phyloP scores from a whole-genome alignment of 1,139 yeast species.

The Hyphopichia khmerensis region DNA sequence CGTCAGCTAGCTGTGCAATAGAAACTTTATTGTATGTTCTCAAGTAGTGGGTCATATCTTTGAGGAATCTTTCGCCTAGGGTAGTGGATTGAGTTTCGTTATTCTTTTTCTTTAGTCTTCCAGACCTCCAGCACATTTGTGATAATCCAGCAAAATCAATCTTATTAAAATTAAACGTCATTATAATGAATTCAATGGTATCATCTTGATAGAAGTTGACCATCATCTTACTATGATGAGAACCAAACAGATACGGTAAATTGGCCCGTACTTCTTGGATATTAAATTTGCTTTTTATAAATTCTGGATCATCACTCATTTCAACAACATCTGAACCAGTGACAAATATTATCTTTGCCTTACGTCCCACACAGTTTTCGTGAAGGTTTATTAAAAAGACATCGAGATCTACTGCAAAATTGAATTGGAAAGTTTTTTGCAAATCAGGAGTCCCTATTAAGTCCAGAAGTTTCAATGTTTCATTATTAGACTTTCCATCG shows the following conservation, averaged over 20 bases:
- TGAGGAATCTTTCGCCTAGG: constrained; percentile 19
- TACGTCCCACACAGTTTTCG: constrained; percentile 17
- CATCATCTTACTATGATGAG: constrained; percentile 71
- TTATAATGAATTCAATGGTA: constrained; percentile 50
- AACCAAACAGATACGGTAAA: constrained; percentile 36
- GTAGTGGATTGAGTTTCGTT: neutral
- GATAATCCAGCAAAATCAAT: constrained; percentile 57
- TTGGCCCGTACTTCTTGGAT: constrained; percentile 30
- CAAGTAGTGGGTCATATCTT: constrained; percentile 45
- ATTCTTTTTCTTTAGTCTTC: constrained; percentile 26
- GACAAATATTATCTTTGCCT: constrained; percentile 28
- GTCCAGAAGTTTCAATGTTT: constrained; percentile 22
- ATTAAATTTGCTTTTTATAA: constrained; percentile 20
- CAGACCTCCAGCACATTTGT: constrained; percentile 67
- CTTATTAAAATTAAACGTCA: constrained; percentile 58
- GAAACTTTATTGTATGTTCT: constrained; percentile 32
- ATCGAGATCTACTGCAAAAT: constrained; percentile 45
- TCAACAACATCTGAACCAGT: constrained; percentile 25
- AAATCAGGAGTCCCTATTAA: constrained; percentile 34
- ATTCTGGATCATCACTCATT: constrained; percentile 9
- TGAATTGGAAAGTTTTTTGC: constrained; percentile 47
- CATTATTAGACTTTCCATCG: constrained; percentile 15
- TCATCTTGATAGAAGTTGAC: constrained; percentile 49
- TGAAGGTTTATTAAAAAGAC: constrained; percentile 36
- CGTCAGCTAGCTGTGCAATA: constrained; percentile 25